Conservation (phyloP, 2,329 filamentous ascomycete genomes). For the Shiraia bambusicola region DNA sequence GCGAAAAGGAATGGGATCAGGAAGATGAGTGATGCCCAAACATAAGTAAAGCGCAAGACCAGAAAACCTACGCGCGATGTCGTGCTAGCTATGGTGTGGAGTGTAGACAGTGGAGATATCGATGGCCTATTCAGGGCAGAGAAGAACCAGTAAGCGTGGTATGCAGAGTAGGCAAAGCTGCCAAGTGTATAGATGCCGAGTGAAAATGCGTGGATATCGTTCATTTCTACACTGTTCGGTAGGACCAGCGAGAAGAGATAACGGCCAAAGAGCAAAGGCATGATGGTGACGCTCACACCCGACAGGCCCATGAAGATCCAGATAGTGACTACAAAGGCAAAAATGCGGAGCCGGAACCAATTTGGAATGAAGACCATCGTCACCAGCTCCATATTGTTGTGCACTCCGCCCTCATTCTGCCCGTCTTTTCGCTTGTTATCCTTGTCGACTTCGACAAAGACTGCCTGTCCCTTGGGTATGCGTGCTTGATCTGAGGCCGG, state of each 20-base stretch:
- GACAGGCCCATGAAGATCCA: constrained; percentile 92
- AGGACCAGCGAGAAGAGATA: constrained; percentile 72
- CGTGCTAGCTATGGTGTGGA: constrained; percentile 28
- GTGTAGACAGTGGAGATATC: constrained; percentile 33
- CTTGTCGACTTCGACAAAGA: constrained; percentile 77
- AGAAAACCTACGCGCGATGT: constrained; percentile 36
- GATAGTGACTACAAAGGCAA: constrained; percentile 82
- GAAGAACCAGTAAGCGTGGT: constrained; percentile 53
- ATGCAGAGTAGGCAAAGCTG: constrained; percentile 59
- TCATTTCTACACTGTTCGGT: constrained; percentile 66
- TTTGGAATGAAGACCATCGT: constrained; percentile 73
- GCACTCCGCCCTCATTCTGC: constrained; percentile 42
- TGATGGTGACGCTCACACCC: constrained; percentile 79
- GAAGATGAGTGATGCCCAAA: constrained; percentile 72
- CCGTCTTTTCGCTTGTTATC: constrained; percentile 67
- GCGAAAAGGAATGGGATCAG: constrained; percentile 80
- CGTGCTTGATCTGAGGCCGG: constrained; percentile 94
- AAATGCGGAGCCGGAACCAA: constrained; percentile 76
- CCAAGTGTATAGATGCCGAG: constrained; percentile 83
- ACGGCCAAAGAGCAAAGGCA: constrained; percentile 84
- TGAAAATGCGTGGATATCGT: constrained; percentile 96
- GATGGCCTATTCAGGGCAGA: constrained; percentile 26
- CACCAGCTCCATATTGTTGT: constrained; percentile 48
- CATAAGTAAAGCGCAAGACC: constrained; percentile 65
- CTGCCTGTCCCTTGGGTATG: constrained; percentile 77